A percentile compares a stretch with the other conserved stretches of the same genome.
Conservation (phyloP, 257 asterid species). For the Gardenia jasminoides region DNA sequence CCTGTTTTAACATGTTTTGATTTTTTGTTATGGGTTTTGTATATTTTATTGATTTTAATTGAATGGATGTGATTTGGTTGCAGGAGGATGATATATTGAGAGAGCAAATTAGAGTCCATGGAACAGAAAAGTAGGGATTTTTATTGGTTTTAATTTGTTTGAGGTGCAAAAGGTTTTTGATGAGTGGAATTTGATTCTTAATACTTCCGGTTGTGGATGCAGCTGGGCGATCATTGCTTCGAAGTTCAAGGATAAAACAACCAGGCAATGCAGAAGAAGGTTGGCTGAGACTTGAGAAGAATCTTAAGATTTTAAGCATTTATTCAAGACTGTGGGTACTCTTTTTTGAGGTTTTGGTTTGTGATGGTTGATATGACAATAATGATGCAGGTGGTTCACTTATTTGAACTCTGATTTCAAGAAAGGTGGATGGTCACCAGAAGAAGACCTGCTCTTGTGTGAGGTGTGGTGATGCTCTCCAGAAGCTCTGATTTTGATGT, state of each 20-base stretch:
- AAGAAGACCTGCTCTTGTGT: slow-evolving; percentile 93
- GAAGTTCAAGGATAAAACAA: slow-evolving; percentile 87
- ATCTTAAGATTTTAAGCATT: slow-evolving; percentile 20
- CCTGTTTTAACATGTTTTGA: neutral
- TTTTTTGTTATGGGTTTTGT: neutral
- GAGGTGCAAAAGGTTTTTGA: neutral
- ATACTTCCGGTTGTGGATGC: slow-evolving; percentile 29
- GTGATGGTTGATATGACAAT: slow-evolving; percentile 20
- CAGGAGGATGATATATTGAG: slow-evolving; percentile 97
- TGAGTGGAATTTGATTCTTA: slow-evolving; percentile 24
- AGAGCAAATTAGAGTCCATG: slow-evolving; percentile 87
- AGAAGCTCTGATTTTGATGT: slow-evolving; percentile 5
- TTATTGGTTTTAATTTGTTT: slow-evolving; percentile 25
- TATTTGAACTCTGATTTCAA: slow-evolving; percentile 98
- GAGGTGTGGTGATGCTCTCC: slow-evolving; percentile 56
- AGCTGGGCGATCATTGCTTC: slow-evolving; percentile 97
- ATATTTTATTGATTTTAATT: slow-evolving; percentile 12
- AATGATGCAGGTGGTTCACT: slow-evolving; percentile 83
- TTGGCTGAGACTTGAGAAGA: slow-evolving; percentile 39
- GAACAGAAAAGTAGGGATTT: slow-evolving; percentile 76
- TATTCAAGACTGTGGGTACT: neutral
- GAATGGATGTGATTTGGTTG: slow-evolving; percentile 25
- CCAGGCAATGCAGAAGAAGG: slow-evolving; percentile 99
- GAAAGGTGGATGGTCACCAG: slow-evolving; percentile 99
- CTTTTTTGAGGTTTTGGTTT: neutral